These are phyloP conservation scores for Cercospora citrullina DNA, from an alignment of 2,329 filamentous ascomycete genomes.

Conservation along the genomic window DNA sequence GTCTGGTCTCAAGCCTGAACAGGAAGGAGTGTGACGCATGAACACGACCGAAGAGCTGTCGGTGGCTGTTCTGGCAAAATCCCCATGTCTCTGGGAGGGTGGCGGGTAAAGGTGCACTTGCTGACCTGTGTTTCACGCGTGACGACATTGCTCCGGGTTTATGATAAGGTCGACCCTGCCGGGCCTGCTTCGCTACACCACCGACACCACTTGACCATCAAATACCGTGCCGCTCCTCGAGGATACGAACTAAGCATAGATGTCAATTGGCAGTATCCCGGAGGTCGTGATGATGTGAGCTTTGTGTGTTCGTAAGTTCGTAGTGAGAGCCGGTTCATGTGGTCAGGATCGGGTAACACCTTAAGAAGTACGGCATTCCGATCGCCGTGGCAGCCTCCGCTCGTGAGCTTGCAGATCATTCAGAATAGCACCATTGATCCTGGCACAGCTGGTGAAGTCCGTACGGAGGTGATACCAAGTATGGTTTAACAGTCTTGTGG, in stretches of 20 bases:
- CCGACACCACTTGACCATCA: background rate
- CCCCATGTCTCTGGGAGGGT: background rate
- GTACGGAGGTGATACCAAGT: background rate
- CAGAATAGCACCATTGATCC: background rate
- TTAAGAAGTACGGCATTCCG: background rate
- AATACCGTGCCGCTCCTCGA: background rate
- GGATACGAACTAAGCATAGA: background rate
- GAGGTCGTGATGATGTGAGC: background rate
- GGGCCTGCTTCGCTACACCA: background rate
- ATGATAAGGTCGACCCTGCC: background rate
- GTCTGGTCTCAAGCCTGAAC: background rate
- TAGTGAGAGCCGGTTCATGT: background rate
- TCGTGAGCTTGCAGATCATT: background rate
- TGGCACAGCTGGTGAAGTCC: background rate
- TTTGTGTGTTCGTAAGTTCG: background rate
- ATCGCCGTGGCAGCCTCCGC: background rate
- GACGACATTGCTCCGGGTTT: constrained; percentile 6
- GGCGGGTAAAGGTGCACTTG: background rate
- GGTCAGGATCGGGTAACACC: background rate
- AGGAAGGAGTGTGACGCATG: background rate
- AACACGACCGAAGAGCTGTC: background rate
- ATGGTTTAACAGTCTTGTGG: background rate
- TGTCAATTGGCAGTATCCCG: background rate
- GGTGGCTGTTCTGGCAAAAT: background rate
- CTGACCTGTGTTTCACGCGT: constrained; percentile 4